Percentiles rank a stretch among this genome's conserved stretches.
Evolutionary conservation across 768 basidiomycete genomes (phyloP).

Genomic region (Boletus eberwhitei): DNA sequence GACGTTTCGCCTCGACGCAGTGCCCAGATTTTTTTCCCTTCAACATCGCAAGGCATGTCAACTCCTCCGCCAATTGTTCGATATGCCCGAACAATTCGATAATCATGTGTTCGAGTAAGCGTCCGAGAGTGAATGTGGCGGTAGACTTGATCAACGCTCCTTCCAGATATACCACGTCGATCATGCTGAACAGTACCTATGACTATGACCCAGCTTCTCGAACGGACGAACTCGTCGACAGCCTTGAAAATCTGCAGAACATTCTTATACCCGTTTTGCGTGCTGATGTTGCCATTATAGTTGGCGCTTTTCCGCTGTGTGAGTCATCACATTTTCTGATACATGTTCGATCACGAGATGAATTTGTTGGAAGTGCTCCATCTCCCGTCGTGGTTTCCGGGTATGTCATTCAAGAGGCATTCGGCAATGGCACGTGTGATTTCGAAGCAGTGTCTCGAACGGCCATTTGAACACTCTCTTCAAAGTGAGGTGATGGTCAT

Average conservation of each 20-base stretch:
- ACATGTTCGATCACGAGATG: neutral
- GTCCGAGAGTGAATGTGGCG: too few species aligned
- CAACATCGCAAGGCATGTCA: constrained; percentile 28
- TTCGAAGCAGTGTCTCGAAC: constrained; percentile 2
- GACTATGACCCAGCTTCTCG: constrained; percentile 14
- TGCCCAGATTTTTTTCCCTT: constrained; percentile 24
- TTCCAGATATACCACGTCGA: constrained; percentile 10
- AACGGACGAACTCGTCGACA: constrained; percentile 3
- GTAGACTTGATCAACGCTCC: neutral
- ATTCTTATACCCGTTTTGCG: neutral
- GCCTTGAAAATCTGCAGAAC: neutral
- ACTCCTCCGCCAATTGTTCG: constrained; percentile 32
- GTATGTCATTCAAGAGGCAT: constrained; percentile 12
- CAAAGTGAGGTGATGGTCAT: neutral
- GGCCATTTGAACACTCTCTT: neutral
- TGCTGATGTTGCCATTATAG: neutral
- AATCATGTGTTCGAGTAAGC: constrained; percentile 34
- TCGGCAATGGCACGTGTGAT: neutral
- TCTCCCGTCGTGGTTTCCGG: constrained; percentile 12
- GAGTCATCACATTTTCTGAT: neutral
- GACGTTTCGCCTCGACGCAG: constrained; percentile 7
- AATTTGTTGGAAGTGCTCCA: neutral
- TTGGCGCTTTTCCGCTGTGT: constrained; percentile 6
- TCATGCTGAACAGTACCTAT: constrained; percentile 15
- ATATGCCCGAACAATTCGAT: constrained; percentile 30